A percentile compares a stretch with the other conserved stretches of the same genome.
phyloP scores from a whole-genome alignment of 345 rosid species.

The Euphorbia tirucalli region DNA sequence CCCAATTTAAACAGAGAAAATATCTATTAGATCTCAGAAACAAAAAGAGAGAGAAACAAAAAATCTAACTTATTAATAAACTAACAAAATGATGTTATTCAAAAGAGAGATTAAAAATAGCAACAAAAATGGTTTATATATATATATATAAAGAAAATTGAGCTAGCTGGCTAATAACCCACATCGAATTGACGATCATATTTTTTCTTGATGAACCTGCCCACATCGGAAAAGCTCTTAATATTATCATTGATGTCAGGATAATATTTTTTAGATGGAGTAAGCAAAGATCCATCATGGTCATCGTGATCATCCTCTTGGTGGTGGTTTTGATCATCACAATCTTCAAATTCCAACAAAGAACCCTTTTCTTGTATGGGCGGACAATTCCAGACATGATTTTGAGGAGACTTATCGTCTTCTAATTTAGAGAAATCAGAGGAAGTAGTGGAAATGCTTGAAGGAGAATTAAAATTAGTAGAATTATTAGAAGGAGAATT shows the following conservation, averaged over 20 bases:
- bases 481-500: constrained; percentile 19
- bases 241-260: constrained; percentile 3
- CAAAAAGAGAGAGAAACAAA: too few relatives aligned
- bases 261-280: constrained; percentile 8
- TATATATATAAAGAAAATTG: background rate
- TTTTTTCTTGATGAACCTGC: constrained; percentile 19
- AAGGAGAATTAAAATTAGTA: too few relatives aligned
- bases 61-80: background rate
- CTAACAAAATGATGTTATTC: background rate
- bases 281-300: background rate
- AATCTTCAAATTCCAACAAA: constrained; percentile 30
- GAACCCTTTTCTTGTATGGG: constrained; percentile 32
- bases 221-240: constrained; percentile 32
- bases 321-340: background rate
- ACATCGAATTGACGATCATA: constrained; percentile 34
- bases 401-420: too few relatives aligned
- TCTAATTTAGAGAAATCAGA: too few relatives aligned
- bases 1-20: too few relatives aligned
- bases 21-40: too few relatives aligned
- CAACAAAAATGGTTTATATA: too few relatives aligned
- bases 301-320: background rate
- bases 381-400: constrained; percentile 27
- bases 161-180: constrained; percentile 29
- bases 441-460: constrained; percentile 12
- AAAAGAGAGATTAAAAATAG: too few relatives aligned